phyloP scores from a whole-genome alignment of 306 rosid genomes.

The Cucurbita ficifolia region DNA sequence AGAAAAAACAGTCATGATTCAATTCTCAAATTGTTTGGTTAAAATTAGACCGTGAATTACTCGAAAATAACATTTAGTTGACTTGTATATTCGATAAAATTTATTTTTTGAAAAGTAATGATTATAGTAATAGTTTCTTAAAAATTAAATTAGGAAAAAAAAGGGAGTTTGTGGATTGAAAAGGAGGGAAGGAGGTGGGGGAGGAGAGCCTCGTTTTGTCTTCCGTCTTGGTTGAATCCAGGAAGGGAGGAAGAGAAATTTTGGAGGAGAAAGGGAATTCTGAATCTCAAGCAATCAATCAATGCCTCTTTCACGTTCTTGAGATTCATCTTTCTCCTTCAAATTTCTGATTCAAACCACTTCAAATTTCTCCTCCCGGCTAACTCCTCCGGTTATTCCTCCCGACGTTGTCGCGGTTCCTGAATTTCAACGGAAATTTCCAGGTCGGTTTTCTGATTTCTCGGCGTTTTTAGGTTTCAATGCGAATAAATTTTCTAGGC shows the following conservation, averaged over 20 bases:
- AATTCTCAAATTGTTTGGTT: neutral
- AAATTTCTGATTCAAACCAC: neutral
- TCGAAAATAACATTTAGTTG: neutral
- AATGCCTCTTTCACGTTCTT: constrained; percentile 6
- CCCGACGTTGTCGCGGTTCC: neutral
- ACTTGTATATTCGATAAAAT: neutral
- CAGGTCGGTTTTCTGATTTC: constrained; percentile 14
- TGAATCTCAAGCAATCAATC: constrained; percentile 5
- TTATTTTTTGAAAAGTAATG: neutral
- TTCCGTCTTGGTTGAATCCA: constrained; percentile 14
- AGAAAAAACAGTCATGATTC: neutral
- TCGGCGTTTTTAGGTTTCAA: neutral
- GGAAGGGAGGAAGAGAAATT: neutral
- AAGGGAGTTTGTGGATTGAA: neutral
- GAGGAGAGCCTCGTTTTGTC: constrained; percentile 11
- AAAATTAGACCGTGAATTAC: neutral
- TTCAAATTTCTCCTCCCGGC: neutral
- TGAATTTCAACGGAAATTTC: neutral
- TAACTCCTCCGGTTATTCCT: neutral
- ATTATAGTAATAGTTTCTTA: neutral
- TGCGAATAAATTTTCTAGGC: neutral
- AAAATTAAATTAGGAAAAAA: neutral
- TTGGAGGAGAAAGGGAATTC: constrained; percentile 3
- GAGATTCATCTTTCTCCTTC: neutral
- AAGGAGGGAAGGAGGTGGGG: neutral